Percentiles rank a stretch among this genome's conserved stretches.
Evolutionary conservation across 1,139 yeast genomes (phyloP).

Genomic region (Scheffersomyces quercinus): DNA sequence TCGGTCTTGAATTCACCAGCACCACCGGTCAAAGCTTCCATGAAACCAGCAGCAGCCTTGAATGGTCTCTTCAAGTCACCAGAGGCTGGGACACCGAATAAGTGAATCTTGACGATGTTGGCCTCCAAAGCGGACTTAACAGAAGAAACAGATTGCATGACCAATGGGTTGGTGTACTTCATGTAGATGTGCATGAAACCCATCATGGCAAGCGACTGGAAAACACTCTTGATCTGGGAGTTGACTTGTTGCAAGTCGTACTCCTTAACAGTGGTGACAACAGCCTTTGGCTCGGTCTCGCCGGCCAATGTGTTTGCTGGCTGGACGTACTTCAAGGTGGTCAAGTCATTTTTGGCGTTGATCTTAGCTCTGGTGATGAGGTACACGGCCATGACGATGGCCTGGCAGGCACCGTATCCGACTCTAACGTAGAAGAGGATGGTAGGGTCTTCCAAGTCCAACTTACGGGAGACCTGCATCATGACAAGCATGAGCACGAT

Average conservation of each 20-base stretch:
- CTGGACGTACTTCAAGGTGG: constrained; percentile 87
- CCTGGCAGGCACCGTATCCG: constrained; percentile 68
- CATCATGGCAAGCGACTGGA: constrained; percentile 96
- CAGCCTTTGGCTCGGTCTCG: constrained; percentile 67
- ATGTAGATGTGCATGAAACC: constrained; percentile 97
- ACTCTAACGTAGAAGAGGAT: constrained; percentile 76
- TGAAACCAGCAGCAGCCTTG: constrained; percentile 82
- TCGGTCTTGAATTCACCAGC: constrained; percentile 67
- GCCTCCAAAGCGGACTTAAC: constrained; percentile 88
- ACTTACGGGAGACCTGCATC: constrained; percentile 93
- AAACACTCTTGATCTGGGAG: constrained; percentile 74
- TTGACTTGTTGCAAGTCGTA: constrained; percentile 89
- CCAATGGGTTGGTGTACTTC: constrained; percentile 96
- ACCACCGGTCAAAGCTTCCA: constrained; percentile 64
- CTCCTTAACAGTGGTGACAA: constrained; percentile 90
- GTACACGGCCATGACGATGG: constrained; percentile 66
- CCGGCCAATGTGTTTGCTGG: constrained; percentile 83
- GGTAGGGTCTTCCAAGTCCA: constrained; percentile 86
- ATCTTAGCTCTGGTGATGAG: constrained; percentile 62
- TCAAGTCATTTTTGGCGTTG: constrained; percentile 78
- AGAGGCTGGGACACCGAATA: constrained; percentile 77
- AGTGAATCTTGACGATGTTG: constrained; percentile 88
- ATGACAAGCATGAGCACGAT: constrained; percentile 89
- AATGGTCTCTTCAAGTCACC: constrained; percentile 98
- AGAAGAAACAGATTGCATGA: constrained; percentile 92